Evolutionary conservation across 2,329 filamentous ascomycete genomes (phyloP), one percentile per base, ranked within the genome.

Genomic region (Penicillium verrucosum): DNA sequence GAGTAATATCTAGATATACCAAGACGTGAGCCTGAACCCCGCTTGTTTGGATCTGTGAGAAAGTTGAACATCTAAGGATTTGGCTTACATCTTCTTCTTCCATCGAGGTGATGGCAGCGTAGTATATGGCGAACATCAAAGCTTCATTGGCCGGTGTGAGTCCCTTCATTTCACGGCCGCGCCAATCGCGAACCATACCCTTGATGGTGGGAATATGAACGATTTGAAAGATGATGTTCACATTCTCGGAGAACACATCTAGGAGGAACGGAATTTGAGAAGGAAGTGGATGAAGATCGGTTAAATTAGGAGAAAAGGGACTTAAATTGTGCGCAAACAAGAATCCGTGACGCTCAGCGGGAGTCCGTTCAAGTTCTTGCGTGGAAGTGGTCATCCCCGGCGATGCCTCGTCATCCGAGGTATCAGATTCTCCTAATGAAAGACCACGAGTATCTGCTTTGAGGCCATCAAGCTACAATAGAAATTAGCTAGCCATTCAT

Each of bases 71-170:
- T 9, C 3, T 1, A n/a, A 34, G 12, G 12, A 36, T n/a, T 30
- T 9, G n/a, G 9, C 77, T 68, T 60, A 82, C 80, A 66, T 85
- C 82, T 0, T 83, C 80, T 4, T 82, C 80, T 10, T 84, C 81
- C 81, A 85, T 82, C 0, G 82, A 84, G 0, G 76, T 79, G 7
- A 85, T 69, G 0, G 82, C 78, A 0, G 81, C 78, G 60, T 84
- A 85, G 68, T 83, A 85, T 6, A 85, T 82, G 0, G 82, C 73
- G 63, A 85, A 84, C 66, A 84, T 69, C 42, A 85, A 64, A 1
- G 82, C 81, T 57, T 84, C 80, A 43, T 81, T 75, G 3, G 75
- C 69, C 1, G 78, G 75, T 0, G 75, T 71, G 0, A 81, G 63
- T 4, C 54, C 54, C 2, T 67, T 63, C 40, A 65, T 60, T 27